phyloP scores from a whole-genome alignment of 805 yeast species.

The Saccharomyces kudriavzevii region DNA sequence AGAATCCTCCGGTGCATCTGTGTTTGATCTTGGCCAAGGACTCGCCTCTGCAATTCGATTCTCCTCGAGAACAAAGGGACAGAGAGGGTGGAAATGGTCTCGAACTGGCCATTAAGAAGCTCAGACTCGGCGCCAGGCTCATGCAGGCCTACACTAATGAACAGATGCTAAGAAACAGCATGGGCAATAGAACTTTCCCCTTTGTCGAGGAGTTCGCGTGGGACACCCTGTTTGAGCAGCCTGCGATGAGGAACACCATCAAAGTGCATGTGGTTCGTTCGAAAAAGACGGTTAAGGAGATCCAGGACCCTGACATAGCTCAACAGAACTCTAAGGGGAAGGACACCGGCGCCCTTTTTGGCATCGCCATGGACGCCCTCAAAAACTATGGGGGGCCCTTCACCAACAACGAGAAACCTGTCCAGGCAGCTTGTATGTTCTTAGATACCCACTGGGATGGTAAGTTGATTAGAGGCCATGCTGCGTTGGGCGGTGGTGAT shows the following conservation, averaged over 20 bases:
- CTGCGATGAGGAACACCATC: slow-evolving; percentile 46
- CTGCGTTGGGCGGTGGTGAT: slow-evolving; percentile 88
- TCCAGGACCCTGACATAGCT: slow-evolving; percentile 72
- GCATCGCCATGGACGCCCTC: slow-evolving; percentile 72
- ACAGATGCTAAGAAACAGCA: slow-evolving; percentile 71
- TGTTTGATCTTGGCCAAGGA: slow-evolving; percentile 72
- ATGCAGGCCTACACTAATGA: slow-evolving; percentile 91
- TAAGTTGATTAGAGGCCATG: slow-evolving; percentile 63
- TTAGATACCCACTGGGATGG: slow-evolving; percentile 82
- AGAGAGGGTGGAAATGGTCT: slow-evolving; percentile 54
- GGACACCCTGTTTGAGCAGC: slow-evolving; percentile 41
- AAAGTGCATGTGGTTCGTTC: slow-evolving; percentile 72
- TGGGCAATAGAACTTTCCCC: slow-evolving; percentile 70
- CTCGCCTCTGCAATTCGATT: slow-evolving; percentile 62
- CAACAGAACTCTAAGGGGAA: slow-evolving; percentile 75
- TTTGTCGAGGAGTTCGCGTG: slow-evolving; percentile 57
- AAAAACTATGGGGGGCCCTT: slow-evolving; percentile 49
- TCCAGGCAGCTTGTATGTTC: slow-evolving; percentile 77
- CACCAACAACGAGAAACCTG: slow-evolving; percentile 37
- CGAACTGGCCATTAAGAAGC: slow-evolving; percentile 61
- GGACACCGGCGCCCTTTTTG: slow-evolving; percentile 67
- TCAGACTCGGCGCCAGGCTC: slow-evolving; percentile 75
- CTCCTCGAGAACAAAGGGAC: slow-evolving; percentile 42
- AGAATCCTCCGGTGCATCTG: slow-evolving; percentile 72
- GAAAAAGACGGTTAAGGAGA: slow-evolving; percentile 57